Percentiles rank a stretch among this genome's conserved stretches.
These are phyloP conservation scores for Monosporozyma siamensis DNA, from an alignment of 805 yeast genomes.

Conservation along the genomic window DNA sequence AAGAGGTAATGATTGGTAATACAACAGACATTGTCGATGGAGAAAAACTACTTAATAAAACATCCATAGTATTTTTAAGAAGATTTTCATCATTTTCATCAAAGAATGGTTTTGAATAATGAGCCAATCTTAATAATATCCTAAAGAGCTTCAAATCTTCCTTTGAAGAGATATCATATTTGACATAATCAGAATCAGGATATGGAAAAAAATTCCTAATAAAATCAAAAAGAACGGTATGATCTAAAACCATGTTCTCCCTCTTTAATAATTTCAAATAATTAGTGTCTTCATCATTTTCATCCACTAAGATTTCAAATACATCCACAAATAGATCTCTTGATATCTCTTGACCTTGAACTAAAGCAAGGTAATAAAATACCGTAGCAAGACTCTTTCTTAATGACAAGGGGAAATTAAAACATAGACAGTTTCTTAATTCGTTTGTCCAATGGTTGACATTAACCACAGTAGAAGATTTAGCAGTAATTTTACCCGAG, in stretches of 20 bases:
- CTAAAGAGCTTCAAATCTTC: slow-evolving; percentile 42
- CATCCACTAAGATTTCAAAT: slow-evolving; percentile 45
- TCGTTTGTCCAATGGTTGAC: slow-evolving; percentile 85
- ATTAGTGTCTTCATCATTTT: slow-evolving; percentile 26
- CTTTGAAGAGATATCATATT: slow-evolving; percentile 25
- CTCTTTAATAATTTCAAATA: slow-evolving; percentile 25
- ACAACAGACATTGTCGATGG: slow-evolving; percentile 44
- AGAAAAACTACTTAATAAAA: slow-evolving; percentile 43
- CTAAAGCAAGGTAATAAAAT: slow-evolving; percentile 60
- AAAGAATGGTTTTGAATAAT: slow-evolving; percentile 47
- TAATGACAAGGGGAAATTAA: slow-evolving; percentile 61
- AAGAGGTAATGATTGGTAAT: slow-evolving; percentile 42
- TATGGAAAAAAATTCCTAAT: slow-evolving; percentile 34
- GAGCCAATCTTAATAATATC: slow-evolving; percentile 43
- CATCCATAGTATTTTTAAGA: slow-evolving; percentile 41
- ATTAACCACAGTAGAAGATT: slow-evolving; percentile 61
- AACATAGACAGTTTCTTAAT: slow-evolving; percentile 57
- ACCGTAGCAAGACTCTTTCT: slow-evolving; percentile 56
- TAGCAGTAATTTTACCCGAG: slow-evolving; percentile 46
- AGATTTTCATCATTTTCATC: slow-evolving; percentile 34
- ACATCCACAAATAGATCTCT: slow-evolving; percentile 52
- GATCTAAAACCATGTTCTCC: slow-evolving; percentile 30
- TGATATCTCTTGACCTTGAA: slow-evolving; percentile 61
- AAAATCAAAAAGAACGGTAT: slow-evolving; percentile 26
- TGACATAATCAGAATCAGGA: slow-evolving; percentile 41